Evolutionary conservation across 2,329 filamentous ascomycete species (phyloP).

Genomic region (Orbilia brochopaga): DNA sequence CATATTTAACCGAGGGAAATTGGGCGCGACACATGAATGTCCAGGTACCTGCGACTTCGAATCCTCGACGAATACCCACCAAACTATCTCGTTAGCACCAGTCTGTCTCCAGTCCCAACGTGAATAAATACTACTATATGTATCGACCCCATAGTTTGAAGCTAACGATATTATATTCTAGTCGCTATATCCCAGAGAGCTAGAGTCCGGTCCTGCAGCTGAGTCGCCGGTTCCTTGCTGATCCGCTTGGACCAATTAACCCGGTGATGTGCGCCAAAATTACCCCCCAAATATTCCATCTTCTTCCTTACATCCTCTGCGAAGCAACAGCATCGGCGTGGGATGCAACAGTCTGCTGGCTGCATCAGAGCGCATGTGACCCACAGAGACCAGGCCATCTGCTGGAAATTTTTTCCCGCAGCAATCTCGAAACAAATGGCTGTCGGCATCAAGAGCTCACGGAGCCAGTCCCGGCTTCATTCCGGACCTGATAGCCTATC

Average conservation of each 20-base stretch:
- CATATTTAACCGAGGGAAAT: constrained; percentile 51
- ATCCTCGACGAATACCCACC: constrained; percentile 20
- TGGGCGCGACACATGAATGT: constrained; percentile 22
- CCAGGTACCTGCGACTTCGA: constrained; percentile 20
- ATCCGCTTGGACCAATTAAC: constrained; percentile 27
- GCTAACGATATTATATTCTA: constrained; percentile 46
- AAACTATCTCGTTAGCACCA: constrained; percentile 1
- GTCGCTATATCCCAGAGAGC: constrained; percentile 29
- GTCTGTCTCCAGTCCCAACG: constrained; percentile 14
- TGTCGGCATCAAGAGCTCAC: constrained; percentile 22
- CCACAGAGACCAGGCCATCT: constrained; percentile 32
- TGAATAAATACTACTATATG: constrained; percentile 6
- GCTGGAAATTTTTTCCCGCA: constrained; percentile 45
- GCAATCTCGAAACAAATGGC: constrained; percentile 38
- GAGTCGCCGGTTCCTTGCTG: neutral
- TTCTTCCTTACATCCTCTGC: constrained; percentile 15
- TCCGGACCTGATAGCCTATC: constrained; percentile 45
- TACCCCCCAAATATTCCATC: constrained; percentile 9
- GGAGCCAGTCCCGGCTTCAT: constrained; percentile 23
- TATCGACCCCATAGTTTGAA: constrained; percentile 37
- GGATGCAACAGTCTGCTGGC: constrained; percentile 31
- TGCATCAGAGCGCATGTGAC: constrained; percentile 42
- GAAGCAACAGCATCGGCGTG: constrained; percentile 30
- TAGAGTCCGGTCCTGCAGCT: constrained; percentile 44
- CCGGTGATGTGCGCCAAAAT: constrained; percentile 28